phyloP scores from a whole-genome alignment of 2,329 filamentous ascomycete genomes.

The Hypoxylon sp. region DNA sequence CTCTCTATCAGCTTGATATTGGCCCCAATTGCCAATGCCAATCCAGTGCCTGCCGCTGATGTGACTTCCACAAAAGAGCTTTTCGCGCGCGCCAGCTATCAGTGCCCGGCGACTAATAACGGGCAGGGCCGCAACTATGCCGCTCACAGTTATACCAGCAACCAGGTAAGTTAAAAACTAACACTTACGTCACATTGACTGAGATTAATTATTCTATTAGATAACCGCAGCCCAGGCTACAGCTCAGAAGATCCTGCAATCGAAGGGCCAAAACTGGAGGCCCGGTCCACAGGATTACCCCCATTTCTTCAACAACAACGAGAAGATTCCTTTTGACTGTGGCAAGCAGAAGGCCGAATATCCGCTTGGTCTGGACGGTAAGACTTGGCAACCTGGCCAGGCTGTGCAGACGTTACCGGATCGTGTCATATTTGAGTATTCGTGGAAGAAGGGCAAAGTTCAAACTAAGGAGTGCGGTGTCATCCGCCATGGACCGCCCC shows the following conservation, averaged over 20 bases:
- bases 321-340: conserved; percentile 12
- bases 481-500: conserved; percentile 13
- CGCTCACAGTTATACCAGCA: conserved; percentile 5
- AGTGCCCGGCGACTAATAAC: conserved; percentile 13
- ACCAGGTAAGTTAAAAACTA: no score
- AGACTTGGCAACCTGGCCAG: conserved; percentile 6
- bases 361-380: background rate
- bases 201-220: no score
- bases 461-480: conserved; percentile 12
- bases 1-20: conserved; percentile 11
- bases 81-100: conserved; percentile 8
- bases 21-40: conserved; percentile 7
- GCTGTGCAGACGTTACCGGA: conserved; percentile 5
- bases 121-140: conserved; percentile 3
- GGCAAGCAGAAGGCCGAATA: conserved; percentile 20
- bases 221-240: conserved; percentile 3
- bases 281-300: conserved; percentile 12
- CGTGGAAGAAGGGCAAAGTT: conserved; percentile 11
- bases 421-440: conserved; percentile 10
- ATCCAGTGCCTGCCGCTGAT: background rate
- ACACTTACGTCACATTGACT: no score
- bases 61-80: background rate
- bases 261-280: conserved; percentile 8
- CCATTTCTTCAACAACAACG: conserved; percentile 20
- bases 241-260: conserved; percentile 9